A percentile compares a stretch with the other conserved stretches of the same genome.
These are phyloP conservation scores for Syzygium oleosum DNA, from an alignment of 345 rosid species.

Conservation along the genomic window DNA sequence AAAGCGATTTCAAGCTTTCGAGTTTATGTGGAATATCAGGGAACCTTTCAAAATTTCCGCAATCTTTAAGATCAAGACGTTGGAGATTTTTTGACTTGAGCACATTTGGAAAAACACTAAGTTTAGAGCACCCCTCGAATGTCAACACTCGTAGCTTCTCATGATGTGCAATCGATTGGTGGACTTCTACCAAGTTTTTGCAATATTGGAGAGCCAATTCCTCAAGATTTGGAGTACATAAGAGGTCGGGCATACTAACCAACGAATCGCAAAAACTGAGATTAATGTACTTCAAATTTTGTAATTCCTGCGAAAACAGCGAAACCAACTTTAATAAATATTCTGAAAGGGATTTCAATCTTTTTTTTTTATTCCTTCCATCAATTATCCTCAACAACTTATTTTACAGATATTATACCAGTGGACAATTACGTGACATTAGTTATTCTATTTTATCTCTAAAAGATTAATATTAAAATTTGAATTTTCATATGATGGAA, in stretches of 20 bases:
- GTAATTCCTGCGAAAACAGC: not conserved
- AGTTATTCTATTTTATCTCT: too few species aligned
- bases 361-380: too few species aligned
- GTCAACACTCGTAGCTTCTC: not conserved
- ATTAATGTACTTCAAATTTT: not conserved
- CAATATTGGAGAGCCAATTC: not conserved
- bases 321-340: not conserved
- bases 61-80: not conserved
- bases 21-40: not conserved
- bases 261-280: not conserved
- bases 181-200: not conserved
- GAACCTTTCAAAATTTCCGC: not conserved
- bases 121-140: not conserved
- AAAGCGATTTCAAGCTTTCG: fast-evolving
- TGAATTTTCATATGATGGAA: too few species aligned
- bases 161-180: not conserved
- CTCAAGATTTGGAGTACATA: not conserved
- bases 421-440: too few species aligned
- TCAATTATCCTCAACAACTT: too few species aligned
- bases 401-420: too few species aligned
- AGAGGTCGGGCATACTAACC: not conserved
- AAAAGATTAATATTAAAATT: too few species aligned
- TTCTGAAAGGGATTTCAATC: not conserved
- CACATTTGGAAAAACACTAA: not conserved
- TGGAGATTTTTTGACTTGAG: not conserved